phyloP scores from a whole-genome alignment of 768 basidiomycete species.

The Neoboletus subvelutipes region DNA sequence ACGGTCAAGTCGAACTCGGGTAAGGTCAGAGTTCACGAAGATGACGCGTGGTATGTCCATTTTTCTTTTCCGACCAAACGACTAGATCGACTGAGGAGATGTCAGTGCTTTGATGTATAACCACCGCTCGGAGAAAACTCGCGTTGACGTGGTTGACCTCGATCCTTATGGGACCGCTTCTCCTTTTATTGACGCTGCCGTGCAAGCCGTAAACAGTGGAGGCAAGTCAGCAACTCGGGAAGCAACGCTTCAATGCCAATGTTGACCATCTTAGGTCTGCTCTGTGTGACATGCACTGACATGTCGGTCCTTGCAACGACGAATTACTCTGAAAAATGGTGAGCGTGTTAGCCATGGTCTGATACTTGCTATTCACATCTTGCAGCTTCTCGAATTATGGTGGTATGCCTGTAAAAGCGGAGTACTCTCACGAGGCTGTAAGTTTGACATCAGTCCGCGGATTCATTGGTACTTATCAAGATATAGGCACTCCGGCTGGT shows the following conservation, averaged over 20 bases:
- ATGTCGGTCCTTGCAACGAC: constrained; percentile 88
- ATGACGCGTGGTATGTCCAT: constrained; percentile 81
- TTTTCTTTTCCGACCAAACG: not conserved
- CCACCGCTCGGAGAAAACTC: constrained; percentile 67
- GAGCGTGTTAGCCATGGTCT: not conserved
- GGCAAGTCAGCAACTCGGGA: constrained; percentile 47
- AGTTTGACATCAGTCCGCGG: constrained; percentile 24
- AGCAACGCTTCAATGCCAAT: not conserved
- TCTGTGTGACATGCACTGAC: constrained; percentile 97
- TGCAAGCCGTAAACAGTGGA: constrained; percentile 85
- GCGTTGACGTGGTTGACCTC: constrained; percentile 94
- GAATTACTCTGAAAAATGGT: constrained; percentile 98
- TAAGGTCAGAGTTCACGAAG: constrained; percentile 83
- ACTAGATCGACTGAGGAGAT: not conserved
- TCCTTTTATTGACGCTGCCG: constrained; percentile 93
- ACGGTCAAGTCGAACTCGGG: constrained; percentile 30
- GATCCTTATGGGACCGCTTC: constrained; percentile 98
- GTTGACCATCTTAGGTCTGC: constrained; percentile 49
- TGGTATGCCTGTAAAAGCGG: constrained; percentile 84
- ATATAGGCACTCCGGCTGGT: constrained; percentile 84
- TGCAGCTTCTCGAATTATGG: constrained; percentile 92
- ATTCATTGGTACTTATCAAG: constrained; percentile 1
- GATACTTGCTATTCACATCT: not conserved
- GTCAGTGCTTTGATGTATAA: constrained; percentile 84
- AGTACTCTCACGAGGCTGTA: constrained; percentile 93